A percentile compares a stretch with the other conserved stretches of the same genome.
Evolutionary conservation across 208 protist species (phyloP).

Genomic region (Leishmania aethiopica): DNA sequence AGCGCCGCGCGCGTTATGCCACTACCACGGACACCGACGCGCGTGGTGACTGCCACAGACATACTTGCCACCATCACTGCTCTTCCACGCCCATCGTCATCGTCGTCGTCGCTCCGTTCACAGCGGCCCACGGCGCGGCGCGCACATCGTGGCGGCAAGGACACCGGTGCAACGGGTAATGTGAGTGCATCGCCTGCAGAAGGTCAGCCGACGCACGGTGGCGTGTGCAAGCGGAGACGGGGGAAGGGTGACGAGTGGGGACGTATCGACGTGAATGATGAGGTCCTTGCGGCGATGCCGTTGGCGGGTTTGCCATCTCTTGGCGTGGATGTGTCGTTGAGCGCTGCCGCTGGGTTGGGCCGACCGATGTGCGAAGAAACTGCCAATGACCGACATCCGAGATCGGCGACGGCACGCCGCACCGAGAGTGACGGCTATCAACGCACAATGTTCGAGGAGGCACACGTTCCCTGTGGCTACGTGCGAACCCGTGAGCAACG

Average conservation of each 20-base stretch:
- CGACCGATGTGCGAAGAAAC: neutral
- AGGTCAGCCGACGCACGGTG: neutral
- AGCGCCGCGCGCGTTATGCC: neutral
- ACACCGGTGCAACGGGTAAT: neutral
- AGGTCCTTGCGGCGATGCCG: neutral
- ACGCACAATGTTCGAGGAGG: neutral
- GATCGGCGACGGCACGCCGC: neutral
- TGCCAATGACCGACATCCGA: neutral
- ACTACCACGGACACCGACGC: no score
- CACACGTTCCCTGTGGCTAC: slow-evolving; percentile 4
- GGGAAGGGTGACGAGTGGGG: neutral
- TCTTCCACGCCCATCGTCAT: slow-evolving; percentile 2
- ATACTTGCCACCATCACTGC: slow-evolving; percentile 32
- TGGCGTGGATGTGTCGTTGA: slow-evolving; percentile 12
- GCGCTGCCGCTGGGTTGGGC: slow-evolving; percentile 1
- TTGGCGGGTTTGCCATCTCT: slow-evolving; percentile 25
- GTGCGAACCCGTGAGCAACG: slow-evolving; percentile 30
- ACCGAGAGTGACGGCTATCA: neutral
- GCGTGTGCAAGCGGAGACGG: neutral
- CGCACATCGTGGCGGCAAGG: neutral
- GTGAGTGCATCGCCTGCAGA: neutral
- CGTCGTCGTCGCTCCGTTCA: neutral
- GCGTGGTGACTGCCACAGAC: slow-evolving; percentile 22
- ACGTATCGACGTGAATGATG: no score
- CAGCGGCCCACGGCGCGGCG: neutral